These are phyloP conservation scores for Beta corolliflora DNA, from an alignment of 179 eudicot species.

Conservation along the genomic window DNA sequence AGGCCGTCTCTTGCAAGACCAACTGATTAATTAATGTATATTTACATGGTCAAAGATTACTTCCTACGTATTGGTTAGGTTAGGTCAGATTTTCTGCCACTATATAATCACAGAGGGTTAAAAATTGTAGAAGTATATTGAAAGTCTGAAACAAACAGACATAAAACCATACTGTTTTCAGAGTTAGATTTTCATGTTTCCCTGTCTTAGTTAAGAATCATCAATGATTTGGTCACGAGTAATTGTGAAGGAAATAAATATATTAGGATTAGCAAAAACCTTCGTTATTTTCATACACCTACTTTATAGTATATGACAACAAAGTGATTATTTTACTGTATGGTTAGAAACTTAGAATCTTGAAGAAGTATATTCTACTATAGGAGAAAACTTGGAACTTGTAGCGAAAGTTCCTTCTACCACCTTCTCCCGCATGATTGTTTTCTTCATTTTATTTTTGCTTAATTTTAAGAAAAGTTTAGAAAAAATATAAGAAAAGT, in stretches of 20 bases:
- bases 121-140: not conserved
- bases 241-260: too few species aligned
- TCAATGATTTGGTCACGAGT: constrained; percentile 25
- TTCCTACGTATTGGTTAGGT: constrained; percentile 16
- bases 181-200: constrained; percentile 32
- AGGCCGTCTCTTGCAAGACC: too few species aligned
- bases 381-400: not conserved
- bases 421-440: not conserved
- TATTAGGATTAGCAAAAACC: too few species aligned
- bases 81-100: constrained; percentile 29
- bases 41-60: constrained; percentile 17
- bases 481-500: too few species aligned
- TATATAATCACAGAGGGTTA: constrained; percentile 7
- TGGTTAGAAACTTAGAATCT: not conserved
- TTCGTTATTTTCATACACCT: not conserved
- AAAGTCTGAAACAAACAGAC: constrained; percentile 22
- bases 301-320: not conserved
- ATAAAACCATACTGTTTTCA: constrained; percentile 34
- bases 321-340: not conserved
- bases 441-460: not conserved
- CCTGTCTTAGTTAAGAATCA: constrained; percentile 29
- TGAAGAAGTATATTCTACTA: not conserved
- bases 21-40: too few species aligned
- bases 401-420: not conserved
- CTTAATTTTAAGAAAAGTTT: too few species aligned